Evolutionary conservation across 345 rosid species (phyloP), one percentile per base, ranked within the genome.

Genomic region (Murraya paniculata): DNA sequence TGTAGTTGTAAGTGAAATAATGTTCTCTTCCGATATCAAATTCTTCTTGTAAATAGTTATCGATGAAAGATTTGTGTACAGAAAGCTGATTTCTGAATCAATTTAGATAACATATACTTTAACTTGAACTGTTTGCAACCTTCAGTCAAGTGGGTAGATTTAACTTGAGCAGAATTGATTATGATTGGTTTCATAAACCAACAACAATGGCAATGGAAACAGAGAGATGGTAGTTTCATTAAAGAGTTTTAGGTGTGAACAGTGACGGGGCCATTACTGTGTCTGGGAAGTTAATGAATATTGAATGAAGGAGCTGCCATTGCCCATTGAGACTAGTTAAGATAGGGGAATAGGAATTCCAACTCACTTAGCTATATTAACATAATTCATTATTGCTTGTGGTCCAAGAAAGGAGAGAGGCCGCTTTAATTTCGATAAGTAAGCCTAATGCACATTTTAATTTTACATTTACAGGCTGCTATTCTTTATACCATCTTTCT

Each of bases 341-440:
- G 45, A 19, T 6, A n/a, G 71, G 36, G 33, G 19, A 56, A 75
- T 48, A 53, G 19, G 9, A 38, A 71, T 67, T 30, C 64, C 48
- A 73, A 28, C 8, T 77, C 11, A 19, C 64, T 45, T 45, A 67
- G 79, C 67, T 16, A 58, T 67, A 13, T 59, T 67, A 70, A 27
- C 73, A 53, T 18, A 14, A 28, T 45, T 45, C 38, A 10, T 31
- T 58, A 30, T 73, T 13, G 70, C 41, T 13, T 33, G 84, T 82
- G 84, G 85, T 80, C 84, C 85, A 73, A 55, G 68, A 33, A 27
- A 16, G 28, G 64, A 73, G 59, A n/a, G 28, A 2, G 9, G 48
- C 9, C 22, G 19, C 45, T 45, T 39, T 18, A 53, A 18, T 53
- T 68, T 55, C 68, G 59, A 11, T 45, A 45, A 45, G 5, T 2